These are phyloP conservation scores for Ustilago trichophora DNA, from an alignment of 1,284 basidiomycete species.

Conservation along the genomic window DNA sequence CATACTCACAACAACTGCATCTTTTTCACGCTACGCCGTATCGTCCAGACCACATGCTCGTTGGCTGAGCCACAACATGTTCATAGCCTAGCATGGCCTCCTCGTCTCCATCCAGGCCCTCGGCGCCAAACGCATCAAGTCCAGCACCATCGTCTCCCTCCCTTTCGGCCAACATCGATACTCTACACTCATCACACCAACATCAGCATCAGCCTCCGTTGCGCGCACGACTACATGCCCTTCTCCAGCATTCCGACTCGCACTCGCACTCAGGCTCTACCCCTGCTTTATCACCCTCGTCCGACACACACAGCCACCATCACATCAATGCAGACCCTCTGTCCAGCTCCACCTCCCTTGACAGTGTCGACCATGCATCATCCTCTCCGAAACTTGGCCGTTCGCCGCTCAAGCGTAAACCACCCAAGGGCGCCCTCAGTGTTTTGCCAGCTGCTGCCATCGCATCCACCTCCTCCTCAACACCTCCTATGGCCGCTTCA, in stretches of 20 bases:
- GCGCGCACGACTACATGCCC: slow-evolving; percentile 28
- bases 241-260: slow-evolving; percentile 28
- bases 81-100: slow-evolving; percentile 2
- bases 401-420: slow-evolving; percentile 1
- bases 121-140: slow-evolving; percentile 5
- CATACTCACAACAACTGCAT: too few species aligned
- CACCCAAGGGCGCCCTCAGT: slow-evolving; percentile 21
- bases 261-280: slow-evolving; percentile 25
- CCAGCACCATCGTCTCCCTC: slow-evolving; percentile 11
- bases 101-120: neutral
- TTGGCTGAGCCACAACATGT: neutral
- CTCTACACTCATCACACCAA: neutral
- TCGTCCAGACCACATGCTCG: slow-evolving; percentile 4
- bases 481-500: slow-evolving; percentile 2
- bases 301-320: slow-evolving; percentile 21
- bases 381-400: slow-evolving; percentile 2
- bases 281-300: slow-evolving; percentile 24
- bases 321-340: slow-evolving; percentile 5
- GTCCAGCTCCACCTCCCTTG: slow-evolving; percentile 26
- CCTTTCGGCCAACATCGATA: neutral
- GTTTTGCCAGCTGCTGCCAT: slow-evolving; percentile 5
- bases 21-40: neutral
- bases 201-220: slow-evolving; percentile 25
- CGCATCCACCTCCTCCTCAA: neutral
- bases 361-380: slow-evolving; percentile 6